Conservation (phyloP, 2,329 filamentous ascomycete species). For the Hirsutella rhossiliensis region DNA sequence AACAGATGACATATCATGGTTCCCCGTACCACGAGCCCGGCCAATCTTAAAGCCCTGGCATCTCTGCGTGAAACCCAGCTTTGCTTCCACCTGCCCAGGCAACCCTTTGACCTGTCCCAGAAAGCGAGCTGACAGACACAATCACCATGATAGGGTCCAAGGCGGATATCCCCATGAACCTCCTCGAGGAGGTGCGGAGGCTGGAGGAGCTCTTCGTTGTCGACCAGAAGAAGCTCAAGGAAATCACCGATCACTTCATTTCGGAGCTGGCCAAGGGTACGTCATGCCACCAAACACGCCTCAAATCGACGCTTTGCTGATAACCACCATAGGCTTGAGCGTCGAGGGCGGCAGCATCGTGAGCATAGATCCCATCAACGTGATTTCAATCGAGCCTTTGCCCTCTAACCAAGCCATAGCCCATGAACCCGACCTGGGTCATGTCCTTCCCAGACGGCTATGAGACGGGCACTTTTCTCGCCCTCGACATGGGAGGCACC, state of each 20-base stretch:
- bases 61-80: too few species aligned
- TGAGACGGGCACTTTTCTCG: constrained; percentile 78
- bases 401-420: constrained; percentile 33
- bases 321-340: constrained; percentile 50
- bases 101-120: not conserved
- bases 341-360: constrained; percentile 90
- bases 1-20: too few species aligned
- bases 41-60: too few species aligned
- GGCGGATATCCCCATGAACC: constrained; percentile 78
- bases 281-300: not conserved
- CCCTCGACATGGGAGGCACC: constrained; percentile 92
- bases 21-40: too few species aligned
- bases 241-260: constrained; percentile 82
- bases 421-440: constrained; percentile 97
- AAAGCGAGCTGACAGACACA: constrained; percentile 6
- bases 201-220: constrained; percentile 80
- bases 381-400: too few species aligned
- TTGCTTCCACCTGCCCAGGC: not conserved
- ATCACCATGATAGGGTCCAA: constrained; percentile 56
- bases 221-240: constrained; percentile 67
- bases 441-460: constrained; percentile 79
- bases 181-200: constrained; percentile 66
- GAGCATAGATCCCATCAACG: constrained; percentile 21
- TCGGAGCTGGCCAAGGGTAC: constrained; percentile 75
- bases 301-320: not conserved